These are phyloP conservation scores for Davidsoniella neocaledoniae DNA, from an alignment of 2,329 filamentous ascomycete genomes.

Conservation along the genomic window DNA sequence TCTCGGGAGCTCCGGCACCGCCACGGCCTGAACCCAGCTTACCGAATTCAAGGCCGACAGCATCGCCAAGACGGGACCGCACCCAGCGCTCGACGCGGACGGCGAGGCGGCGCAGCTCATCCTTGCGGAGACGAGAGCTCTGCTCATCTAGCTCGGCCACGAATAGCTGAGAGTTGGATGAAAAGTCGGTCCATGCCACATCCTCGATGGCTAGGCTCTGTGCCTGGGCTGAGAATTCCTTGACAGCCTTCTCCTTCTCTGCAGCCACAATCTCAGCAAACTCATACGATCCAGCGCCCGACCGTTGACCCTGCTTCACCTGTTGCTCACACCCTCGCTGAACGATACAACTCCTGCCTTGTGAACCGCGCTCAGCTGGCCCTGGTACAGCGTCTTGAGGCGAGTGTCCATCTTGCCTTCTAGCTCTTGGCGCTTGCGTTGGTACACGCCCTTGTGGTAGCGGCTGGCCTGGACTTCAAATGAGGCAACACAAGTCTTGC, in stretches of 20 bases:
- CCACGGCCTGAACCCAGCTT: conserved; percentile 78
- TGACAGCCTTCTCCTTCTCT: conserved; percentile 62
- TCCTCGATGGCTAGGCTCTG: conserved; percentile 58
- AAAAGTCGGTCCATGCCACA: conserved; percentile 77
- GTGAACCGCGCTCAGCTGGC: conserved; percentile 77
- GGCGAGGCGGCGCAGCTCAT: conserved; percentile 88
- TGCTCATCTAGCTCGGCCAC: conserved; percentile 85
- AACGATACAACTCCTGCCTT: conserved; percentile 75
- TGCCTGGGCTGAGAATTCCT: conserved; percentile 60
- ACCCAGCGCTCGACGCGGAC: conserved; percentile 91
- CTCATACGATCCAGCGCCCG: conserved; percentile 65
- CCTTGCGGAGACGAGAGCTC: conserved; percentile 67
- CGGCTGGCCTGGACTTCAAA: conserved; percentile 84
- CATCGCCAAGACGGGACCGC: conserved; percentile 69
- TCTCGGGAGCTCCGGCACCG: conserved; percentile 64
- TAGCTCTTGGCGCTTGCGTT: conserved; percentile 68
- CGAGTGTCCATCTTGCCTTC: conserved; percentile 76
- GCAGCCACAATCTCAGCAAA: conserved; percentile 84
- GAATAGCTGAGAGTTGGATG: conserved; percentile 61
- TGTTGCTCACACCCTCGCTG: conserved; percentile 67
- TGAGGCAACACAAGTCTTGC: conserved; percentile 57
- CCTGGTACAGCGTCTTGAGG: conserved; percentile 71
- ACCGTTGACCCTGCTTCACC: conserved; percentile 86
- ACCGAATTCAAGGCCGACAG: conserved; percentile 86
- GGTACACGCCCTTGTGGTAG: conserved; percentile 93